Percentiles rank a stretch among this genome's conserved stretches.
phyloP scores from a whole-genome alignment of 164 flowering plant genomes.

The Cinnamomum chago region DNA sequence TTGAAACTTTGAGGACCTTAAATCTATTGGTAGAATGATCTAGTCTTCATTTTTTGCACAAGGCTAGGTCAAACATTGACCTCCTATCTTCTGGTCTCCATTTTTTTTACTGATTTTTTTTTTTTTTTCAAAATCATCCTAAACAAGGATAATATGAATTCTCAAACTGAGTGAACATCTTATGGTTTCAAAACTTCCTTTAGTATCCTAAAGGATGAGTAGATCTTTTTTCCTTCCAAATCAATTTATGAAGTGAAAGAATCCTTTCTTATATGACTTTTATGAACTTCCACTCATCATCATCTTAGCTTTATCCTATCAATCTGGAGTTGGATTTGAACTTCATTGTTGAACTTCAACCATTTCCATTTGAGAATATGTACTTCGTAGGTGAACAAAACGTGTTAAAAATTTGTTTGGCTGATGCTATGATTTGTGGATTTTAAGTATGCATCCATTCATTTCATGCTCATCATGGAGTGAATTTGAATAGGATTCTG shows the following conservation, averaged over 20 bases:
- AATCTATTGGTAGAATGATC: background rate
- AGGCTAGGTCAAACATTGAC: background rate
- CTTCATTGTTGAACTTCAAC: background rate
- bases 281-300: background rate
- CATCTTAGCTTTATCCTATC: too few species aligned
- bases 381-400: background rate
- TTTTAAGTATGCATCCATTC: background rate
- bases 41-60: background rate
- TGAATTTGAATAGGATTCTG: constrained; percentile 2
- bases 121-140: too few species aligned
- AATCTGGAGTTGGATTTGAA: too few species aligned
- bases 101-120: background rate
- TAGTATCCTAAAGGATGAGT: background rate
- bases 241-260: too few species aligned
- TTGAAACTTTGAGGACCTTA: too few species aligned
- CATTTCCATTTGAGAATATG: background rate
- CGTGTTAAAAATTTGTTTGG: background rate
- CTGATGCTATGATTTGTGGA: background rate
- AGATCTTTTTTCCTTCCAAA: background rate
- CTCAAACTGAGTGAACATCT: too few species aligned
- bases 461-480: background rate
- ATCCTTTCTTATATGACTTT: background rate
- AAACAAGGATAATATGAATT: too few species aligned
- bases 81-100: background rate
- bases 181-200: too few species aligned